These are phyloP conservation scores for Globisporangium orthogonon DNA, from an alignment of 352 stramenopile genomes.

Conservation along the genomic window DNA sequence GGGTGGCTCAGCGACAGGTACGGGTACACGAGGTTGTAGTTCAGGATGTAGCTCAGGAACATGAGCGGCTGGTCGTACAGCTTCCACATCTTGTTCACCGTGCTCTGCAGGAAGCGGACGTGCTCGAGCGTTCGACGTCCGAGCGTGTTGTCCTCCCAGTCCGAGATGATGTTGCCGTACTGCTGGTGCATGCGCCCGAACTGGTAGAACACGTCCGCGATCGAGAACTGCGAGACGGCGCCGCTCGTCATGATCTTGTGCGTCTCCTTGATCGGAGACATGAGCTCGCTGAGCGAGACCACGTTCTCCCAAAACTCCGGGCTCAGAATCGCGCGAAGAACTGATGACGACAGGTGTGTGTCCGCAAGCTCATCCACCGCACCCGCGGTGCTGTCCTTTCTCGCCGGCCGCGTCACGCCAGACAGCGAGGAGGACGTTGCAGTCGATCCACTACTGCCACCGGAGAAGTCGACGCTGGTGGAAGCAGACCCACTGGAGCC, in stretches of 20 bases:
- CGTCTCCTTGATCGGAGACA: constrained; percentile 75
- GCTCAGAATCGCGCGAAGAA: constrained; percentile 55
- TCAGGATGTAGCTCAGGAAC: constrained; percentile 63
- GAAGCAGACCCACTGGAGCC: background rate
- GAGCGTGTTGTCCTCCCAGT: constrained; percentile 59
- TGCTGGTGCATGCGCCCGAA: constrained; percentile 78
- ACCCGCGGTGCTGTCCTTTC: constrained; percentile 42
- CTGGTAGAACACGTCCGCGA: constrained; percentile 72
- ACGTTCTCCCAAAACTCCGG: constrained; percentile 71
- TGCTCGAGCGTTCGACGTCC: constrained; percentile 41
- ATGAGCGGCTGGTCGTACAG: constrained; percentile 71
- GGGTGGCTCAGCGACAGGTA: constrained; percentile 41
- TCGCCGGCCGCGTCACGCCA: constrained; percentile 6
- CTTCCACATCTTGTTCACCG: constrained; percentile 65
- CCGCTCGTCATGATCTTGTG: constrained; percentile 52
- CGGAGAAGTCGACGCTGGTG: background rate
- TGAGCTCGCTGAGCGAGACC: constrained; percentile 64
- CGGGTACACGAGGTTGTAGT: constrained; percentile 60
- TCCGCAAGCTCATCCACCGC: constrained; percentile 39
- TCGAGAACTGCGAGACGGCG: constrained; percentile 30
- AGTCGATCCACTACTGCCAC: background rate
- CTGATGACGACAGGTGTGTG: constrained; percentile 24
- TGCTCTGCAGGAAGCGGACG: constrained; percentile 47
- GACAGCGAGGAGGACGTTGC: background rate
- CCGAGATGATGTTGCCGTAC: constrained; percentile 55